These are phyloP conservation scores for Papilionanthe hybrid DNA, from an alignment of 116 monocot species.

Conservation along the genomic window DNA sequence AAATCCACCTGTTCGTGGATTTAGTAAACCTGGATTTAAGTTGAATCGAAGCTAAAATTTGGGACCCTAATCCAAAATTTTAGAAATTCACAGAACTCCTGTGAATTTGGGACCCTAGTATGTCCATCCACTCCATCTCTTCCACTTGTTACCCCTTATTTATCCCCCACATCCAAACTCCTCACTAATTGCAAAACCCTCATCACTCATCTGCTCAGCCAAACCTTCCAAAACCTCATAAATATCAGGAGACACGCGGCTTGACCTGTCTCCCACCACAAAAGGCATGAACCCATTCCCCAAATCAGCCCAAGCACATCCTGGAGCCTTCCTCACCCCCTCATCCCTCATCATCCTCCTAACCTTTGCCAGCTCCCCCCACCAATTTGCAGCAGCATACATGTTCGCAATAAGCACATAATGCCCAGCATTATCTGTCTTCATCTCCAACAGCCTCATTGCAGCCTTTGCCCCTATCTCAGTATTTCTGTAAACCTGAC, in stretches of 20 bases:
- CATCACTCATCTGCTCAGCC: slow-evolving; percentile 53
- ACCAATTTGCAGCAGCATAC: slow-evolving; percentile 30
- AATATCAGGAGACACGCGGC: slow-evolving; percentile 34
- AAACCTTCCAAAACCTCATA: slow-evolving; percentile 45
- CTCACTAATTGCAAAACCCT: slow-evolving; percentile 23
- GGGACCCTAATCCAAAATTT: too few relatives aligned
- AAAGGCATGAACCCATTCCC: slow-evolving; percentile 59
- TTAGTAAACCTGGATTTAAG: too few relatives aligned
- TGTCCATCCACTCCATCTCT: not conserved
- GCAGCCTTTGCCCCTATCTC: slow-evolving; percentile 36
- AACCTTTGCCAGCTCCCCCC: slow-evolving; percentile 46
- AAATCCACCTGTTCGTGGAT: too few relatives aligned
- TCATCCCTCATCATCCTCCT: slow-evolving; percentile 56
- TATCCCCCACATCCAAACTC: slow-evolving; percentile 7
- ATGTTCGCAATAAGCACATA: slow-evolving; percentile 44
- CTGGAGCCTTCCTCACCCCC: slow-evolving; percentile 67
- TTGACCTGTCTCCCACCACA: slow-evolving; percentile 57
- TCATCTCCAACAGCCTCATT: slow-evolving; percentile 29
- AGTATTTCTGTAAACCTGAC: slow-evolving; percentile 22
- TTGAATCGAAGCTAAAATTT: too few relatives aligned
- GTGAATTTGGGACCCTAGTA: not conserved
- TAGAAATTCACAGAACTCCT: too few relatives aligned
- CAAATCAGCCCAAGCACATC: slow-evolving; percentile 63
- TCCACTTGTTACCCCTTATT: not conserved
- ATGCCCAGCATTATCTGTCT: slow-evolving; percentile 25